Percentiles rank a stretch among this genome's conserved stretches.
These are phyloP conservation scores for Carnegiea gigantea DNA, from an alignment of 179 eudicot genomes.

Conservation along the genomic window DNA sequence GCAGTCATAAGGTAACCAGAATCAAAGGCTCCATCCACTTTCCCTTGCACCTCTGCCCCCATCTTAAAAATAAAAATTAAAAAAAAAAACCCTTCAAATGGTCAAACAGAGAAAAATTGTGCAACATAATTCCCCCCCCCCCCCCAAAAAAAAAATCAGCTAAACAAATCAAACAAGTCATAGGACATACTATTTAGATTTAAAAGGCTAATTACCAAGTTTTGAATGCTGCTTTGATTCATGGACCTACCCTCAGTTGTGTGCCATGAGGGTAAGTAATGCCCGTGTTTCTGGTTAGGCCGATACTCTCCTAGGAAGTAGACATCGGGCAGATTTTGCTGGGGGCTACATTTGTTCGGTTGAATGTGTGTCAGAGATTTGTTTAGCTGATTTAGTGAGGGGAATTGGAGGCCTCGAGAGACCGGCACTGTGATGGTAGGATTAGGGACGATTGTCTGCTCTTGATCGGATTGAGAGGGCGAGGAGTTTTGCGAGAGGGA, in stretches of 20 bases:
- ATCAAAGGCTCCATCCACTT: constrained; percentile 88
- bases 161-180: not conserved
- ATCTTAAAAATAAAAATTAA: constrained; percentile 34
- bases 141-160: not conserved
- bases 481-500: constrained; percentile 77
- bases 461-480: constrained; percentile 89
- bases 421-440: constrained; percentile 20
- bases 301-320: constrained; percentile 31
- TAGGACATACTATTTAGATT: too few species aligned
- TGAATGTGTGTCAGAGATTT: constrained; percentile 30
- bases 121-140: not conserved
- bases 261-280: constrained; percentile 24
- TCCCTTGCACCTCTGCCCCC: constrained; percentile 87
- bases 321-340: constrained; percentile 34
- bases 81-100: not conserved
- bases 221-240: constrained; percentile 34
- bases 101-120: not conserved
- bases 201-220: constrained; percentile 43
- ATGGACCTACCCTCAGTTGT: constrained; percentile 28
- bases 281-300: constrained; percentile 34
- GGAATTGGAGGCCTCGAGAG: constrained; percentile 31
- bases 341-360: constrained; percentile 19
- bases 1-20: constrained; percentile 96
- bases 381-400: constrained; percentile 39
- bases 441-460: constrained; percentile 44